These are phyloP conservation scores for Apiospora saccharicola DNA, from an alignment of 2,329 filamentous ascomycete species.

Conservation along the genomic window DNA sequence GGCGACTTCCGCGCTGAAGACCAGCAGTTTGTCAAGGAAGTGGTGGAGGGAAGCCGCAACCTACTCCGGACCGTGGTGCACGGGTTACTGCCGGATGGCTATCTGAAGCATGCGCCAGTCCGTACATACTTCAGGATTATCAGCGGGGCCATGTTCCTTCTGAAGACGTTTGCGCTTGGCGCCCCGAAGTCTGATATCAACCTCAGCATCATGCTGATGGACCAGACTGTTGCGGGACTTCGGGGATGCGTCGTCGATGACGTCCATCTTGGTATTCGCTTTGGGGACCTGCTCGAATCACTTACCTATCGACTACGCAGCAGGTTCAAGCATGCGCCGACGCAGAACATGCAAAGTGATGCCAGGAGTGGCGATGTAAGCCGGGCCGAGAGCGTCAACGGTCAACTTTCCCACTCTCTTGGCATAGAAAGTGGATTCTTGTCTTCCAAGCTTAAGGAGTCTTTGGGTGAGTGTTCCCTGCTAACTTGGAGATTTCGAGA, in stretches of 20 bases:
- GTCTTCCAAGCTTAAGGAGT: conserved; percentile 38
- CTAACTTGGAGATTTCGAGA: not conserved
- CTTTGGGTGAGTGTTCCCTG: conserved; percentile 37
- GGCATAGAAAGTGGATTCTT: conserved; percentile 38
- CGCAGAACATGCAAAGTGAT: conserved; percentile 49
- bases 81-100: conserved; percentile 75
- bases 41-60: conserved; percentile 79
- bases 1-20: conserved; percentile 71
- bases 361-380: conserved; percentile 48
- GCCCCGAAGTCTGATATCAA: conserved; percentile 81
- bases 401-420: conserved; percentile 39
- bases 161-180: conserved; percentile 85
- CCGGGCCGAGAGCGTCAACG: conserved; percentile 36
- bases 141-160: conserved; percentile 82
- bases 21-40: conserved; percentile 77
- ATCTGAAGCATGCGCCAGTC: conserved; percentile 83
- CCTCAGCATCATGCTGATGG: conserved; percentile 77
- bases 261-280: conserved; percentile 83
- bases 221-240: conserved; percentile 75
- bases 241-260: conserved; percentile 84
- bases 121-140: conserved; percentile 88
- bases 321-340: conserved; percentile 73
- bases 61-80: conserved; percentile 81
- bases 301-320: conserved; percentile 77
- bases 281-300: conserved; percentile 82